Percentiles rank a stretch among this genome's conserved stretches.
Evolutionary conservation across 73 alveolate species (phyloP).

Genomic region (Symbiodinium natans): DNA sequence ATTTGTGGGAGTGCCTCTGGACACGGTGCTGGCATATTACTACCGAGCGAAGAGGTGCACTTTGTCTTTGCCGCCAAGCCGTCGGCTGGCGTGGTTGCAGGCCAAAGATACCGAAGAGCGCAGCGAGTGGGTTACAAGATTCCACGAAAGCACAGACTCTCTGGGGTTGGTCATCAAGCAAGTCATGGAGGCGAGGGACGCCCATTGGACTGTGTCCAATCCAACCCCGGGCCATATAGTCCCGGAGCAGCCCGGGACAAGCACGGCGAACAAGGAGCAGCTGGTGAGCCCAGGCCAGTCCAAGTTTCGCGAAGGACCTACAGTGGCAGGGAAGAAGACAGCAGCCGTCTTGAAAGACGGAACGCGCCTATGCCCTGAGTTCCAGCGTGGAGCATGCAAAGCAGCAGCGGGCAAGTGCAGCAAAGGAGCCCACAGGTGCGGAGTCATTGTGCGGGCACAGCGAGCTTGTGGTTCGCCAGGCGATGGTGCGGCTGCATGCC

Average conservation of each 20-base stretch:
- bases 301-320: background rate
- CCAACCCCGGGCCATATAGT: background rate
- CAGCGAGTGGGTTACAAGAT: constrained; percentile 5
- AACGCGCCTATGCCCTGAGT: background rate
- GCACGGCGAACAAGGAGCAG: background rate
- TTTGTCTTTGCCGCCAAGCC: background rate
- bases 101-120: background rate
- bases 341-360: background rate
- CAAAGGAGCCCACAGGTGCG: background rate
- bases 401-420: background rate
- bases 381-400: background rate
- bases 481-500: background rate
- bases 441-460: background rate
- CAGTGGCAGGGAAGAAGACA: background rate
- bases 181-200: background rate
- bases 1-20: constrained; percentile 2
- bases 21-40: background rate
- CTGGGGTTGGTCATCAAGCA: background rate
- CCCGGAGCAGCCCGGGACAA: background rate
- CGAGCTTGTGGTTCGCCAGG: background rate
- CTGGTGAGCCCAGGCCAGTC: background rate
- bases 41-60: background rate
- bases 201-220: background rate
- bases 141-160: background rate
- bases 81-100: constrained; percentile 19